Conservation (phyloP, 1,284 basidiomycete genomes). For the Pseudozyma tsukubaensis region DNA sequence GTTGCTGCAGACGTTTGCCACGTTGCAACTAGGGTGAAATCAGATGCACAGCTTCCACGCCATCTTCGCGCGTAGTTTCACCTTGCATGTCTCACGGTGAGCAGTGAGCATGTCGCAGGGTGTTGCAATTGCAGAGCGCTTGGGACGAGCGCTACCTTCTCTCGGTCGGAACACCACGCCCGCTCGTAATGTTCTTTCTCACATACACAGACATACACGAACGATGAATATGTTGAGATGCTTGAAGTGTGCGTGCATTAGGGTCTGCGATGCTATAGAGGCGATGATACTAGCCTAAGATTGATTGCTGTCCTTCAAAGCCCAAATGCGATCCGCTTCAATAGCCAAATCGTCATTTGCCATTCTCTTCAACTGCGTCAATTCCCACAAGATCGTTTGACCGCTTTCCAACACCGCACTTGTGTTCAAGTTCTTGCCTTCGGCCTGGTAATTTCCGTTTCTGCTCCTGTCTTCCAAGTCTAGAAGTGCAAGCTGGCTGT, state of each 20-base stretch:
- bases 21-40: no score
- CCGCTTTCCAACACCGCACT: slow-evolving; percentile 21
- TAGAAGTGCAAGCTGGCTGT: slow-evolving; percentile 28
- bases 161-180: no score
- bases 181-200: neutral
- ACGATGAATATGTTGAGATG: no score
- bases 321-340: slow-evolving; percentile 20
- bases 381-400: slow-evolving; percentile 35
- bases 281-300: neutral
- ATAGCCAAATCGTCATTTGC: slow-evolving; percentile 1
- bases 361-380: slow-evolving; percentile 3
- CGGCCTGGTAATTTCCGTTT: slow-evolving; percentile 21
- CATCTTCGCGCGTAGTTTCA: no score
- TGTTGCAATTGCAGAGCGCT: no score
- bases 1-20: no score
- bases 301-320: slow-evolving; percentile 17
- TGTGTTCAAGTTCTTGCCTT: slow-evolving; percentile 21
- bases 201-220: neutral
- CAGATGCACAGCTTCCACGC: no score
- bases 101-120: no score
- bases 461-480: slow-evolving; percentile 32
- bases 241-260: neutral
- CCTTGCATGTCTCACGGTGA: no score
- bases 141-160: no score
- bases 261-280: neutral